A percentile compares a stretch with the other conserved stretches of the same genome.
These are phyloP conservation scores for Schwanniomyces pseudopolymorphus DNA, from an alignment of 805 yeast genomes.

Conservation along the genomic window DNA sequence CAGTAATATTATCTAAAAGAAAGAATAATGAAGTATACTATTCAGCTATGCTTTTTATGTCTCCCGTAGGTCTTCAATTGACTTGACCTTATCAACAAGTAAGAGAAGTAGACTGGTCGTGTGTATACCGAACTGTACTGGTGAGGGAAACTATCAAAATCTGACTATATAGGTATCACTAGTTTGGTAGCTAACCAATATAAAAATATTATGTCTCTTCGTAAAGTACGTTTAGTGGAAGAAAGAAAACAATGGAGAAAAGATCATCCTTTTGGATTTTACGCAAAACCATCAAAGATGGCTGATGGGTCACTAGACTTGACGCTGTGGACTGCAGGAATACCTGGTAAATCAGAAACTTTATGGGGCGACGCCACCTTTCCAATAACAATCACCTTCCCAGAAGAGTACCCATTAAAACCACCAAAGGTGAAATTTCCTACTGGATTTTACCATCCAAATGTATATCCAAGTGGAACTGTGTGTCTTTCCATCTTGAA, in stretches of 20 bases:
- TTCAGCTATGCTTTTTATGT: too few species aligned
- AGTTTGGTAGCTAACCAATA: too few species aligned
- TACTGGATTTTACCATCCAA: slow-evolving; percentile 91
- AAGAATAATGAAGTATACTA: too few species aligned
- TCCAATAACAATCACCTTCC: slow-evolving; percentile 79
- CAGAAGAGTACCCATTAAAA: slow-evolving; percentile 92
- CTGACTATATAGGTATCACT: too few species aligned
- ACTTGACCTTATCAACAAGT: too few species aligned
- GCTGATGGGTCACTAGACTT: slow-evolving; percentile 82
- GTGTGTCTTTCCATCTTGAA: slow-evolving; percentile 89
- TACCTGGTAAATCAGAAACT: slow-evolving; percentile 89
- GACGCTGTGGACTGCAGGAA: slow-evolving; percentile 89
- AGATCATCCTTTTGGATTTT: slow-evolving; percentile 97
- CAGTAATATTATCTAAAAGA: too few species aligned
- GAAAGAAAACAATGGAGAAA: slow-evolving; percentile 98
- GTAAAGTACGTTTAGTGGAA: slow-evolving; percentile 84
- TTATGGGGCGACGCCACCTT: slow-evolving; percentile 89
- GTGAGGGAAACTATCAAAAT: too few species aligned
- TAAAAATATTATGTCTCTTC: slow-evolving; percentile 45
- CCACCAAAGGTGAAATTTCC: slow-evolving; percentile 95
- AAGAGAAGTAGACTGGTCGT: too few species aligned
- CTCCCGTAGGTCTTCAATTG: too few species aligned
- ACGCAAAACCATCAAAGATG: slow-evolving; percentile 83
- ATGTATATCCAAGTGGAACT: slow-evolving; percentile 96
- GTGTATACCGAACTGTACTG: too few species aligned